Percentiles rank a stretch among this genome's conserved stretches.
Evolutionary conservation across 2,329 filamentous ascomycete genomes (phyloP).

Genomic region (Chrysoporthe cubensis): DNA sequence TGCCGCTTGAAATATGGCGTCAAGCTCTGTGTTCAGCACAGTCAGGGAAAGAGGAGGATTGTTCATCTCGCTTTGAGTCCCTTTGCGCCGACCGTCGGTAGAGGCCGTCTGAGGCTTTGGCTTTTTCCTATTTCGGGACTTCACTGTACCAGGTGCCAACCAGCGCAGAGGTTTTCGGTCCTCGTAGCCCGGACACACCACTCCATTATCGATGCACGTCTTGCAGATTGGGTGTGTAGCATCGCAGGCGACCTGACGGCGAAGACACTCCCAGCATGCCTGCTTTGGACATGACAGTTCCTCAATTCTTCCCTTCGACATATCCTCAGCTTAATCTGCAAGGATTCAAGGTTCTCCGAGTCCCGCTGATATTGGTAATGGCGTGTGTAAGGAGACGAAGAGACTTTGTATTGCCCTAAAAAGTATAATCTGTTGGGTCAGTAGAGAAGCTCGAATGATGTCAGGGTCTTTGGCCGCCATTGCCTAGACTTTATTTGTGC

Average conservation of each 20-base stretch:
- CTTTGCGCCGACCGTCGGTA: not conserved
- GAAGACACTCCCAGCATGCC: slow-evolving; percentile 13
- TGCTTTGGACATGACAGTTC: not conserved
- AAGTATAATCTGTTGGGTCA: not conserved
- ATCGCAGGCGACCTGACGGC: slow-evolving; percentile 4
- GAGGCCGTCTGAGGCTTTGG: not conserved
- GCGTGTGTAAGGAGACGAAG: not conserved
- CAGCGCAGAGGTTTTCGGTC: slow-evolving; percentile 5
- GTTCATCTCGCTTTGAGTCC: not conserved
- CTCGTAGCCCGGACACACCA: slow-evolving; percentile 14
- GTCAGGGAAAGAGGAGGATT: not conserved
- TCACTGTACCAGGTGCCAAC: slow-evolving; percentile 2
- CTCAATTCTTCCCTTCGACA: not conserved
- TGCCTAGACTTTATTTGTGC: not conserved
- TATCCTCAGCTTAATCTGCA: not conserved
- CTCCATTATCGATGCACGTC: not conserved
- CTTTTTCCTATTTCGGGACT: not conserved
- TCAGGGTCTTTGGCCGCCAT: not conserved
- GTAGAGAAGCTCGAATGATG: not conserved
- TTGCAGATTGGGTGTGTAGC: not conserved
- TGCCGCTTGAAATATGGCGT: not conserved
- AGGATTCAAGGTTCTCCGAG: not conserved
- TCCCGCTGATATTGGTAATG: not conserved
- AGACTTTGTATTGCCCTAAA: not conserved
- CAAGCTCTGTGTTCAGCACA: slow-evolving; percentile 2